Evolutionary conservation across 352 stramenopile genomes (phyloP).

Genomic region (Phytophthora europaea): DNA sequence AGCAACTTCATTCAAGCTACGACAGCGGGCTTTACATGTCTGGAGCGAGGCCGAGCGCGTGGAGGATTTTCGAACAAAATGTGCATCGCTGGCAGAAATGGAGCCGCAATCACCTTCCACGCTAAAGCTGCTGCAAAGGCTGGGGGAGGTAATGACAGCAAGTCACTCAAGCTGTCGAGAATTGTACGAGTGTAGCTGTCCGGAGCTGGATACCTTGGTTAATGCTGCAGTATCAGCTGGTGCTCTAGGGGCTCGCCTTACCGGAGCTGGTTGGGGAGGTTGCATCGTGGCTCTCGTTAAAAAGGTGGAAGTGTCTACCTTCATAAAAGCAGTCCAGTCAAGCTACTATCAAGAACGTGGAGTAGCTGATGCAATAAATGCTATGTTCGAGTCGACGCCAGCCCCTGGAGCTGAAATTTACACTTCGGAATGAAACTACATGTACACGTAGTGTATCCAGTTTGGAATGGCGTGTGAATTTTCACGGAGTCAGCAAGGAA

Average conservation of each 20-base stretch:
- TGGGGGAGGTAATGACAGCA: slow-evolving; percentile 76
- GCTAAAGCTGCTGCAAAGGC: slow-evolving; percentile 22
- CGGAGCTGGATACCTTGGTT: slow-evolving; percentile 78
- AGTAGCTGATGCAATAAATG: slow-evolving; percentile 13
- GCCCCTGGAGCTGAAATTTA: slow-evolving; percentile 47
- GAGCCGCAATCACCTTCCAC: slow-evolving; percentile 3
- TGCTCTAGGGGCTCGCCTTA: slow-evolving; percentile 77
- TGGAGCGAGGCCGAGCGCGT: slow-evolving; percentile 79
- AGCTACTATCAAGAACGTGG: slow-evolving; percentile 49
- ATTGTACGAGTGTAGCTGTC: slow-evolving; percentile 84
- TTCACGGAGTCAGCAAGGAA: slow-evolving; percentile 42
- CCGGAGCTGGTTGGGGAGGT: slow-evolving; percentile 87
- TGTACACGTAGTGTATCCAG: not conserved
- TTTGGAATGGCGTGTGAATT: not conserved
- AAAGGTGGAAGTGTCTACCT: slow-evolving; percentile 41
- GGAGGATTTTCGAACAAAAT: slow-evolving; percentile 47
- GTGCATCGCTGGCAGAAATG: slow-evolving; percentile 22
- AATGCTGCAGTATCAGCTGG: slow-evolving; percentile 47
- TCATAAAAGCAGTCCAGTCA: slow-evolving; percentile 46
- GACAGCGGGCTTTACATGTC: slow-evolving; percentile 74
- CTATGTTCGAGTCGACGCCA: slow-evolving; percentile 48
- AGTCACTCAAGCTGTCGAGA: slow-evolving; percentile 73
- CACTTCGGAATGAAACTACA: slow-evolving; percentile 1
- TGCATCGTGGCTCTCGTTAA: slow-evolving; percentile 74
- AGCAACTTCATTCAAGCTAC: slow-evolving; percentile 51